These are phyloP conservation scores for Gnetum montanum DNA, from an alignment of 75 land plant genomes.

Conservation along the genomic window DNA sequence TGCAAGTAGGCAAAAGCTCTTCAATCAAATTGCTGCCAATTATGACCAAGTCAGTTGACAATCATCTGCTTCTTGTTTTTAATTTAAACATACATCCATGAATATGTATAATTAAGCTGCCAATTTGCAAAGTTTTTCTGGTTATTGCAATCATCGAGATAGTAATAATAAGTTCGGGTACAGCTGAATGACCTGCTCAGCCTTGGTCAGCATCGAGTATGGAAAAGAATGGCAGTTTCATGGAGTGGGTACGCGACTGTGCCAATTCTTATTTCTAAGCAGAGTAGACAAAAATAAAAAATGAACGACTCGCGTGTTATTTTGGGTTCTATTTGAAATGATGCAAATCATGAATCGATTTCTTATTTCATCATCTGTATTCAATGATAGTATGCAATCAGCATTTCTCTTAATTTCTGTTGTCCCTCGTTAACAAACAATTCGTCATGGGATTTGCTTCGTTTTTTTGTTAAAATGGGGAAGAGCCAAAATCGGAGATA, in stretches of 20 bases:
- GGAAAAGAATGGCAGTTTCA: conserved; percentile 92
- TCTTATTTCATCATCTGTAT: not conserved
- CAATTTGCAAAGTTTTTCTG: not conserved
- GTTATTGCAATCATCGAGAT: too few relatives aligned
- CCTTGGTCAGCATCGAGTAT: conserved; percentile 82
- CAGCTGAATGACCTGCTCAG: conserved; percentile 93
- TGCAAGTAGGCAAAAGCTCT: conserved; percentile 59
- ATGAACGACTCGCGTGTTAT: not conserved
- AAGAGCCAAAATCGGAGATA: conserved; percentile 77
- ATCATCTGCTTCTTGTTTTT: not conserved
- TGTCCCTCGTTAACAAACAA: not conserved
- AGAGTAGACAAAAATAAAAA: not conserved
- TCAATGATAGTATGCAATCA: too few relatives aligned
- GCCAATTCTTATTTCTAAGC: too few relatives aligned
- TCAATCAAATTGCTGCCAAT: conserved; percentile 72
- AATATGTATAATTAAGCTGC: not conserved
- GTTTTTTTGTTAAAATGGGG: not conserved
- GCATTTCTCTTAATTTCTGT: not conserved
- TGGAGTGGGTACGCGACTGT: conserved; percentile 68
- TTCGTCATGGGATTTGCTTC: not conserved
- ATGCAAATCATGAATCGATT: not conserved
- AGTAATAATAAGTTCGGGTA: not conserved
- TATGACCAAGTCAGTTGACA: conserved; percentile 64
- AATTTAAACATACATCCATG: not conserved
- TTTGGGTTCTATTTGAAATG: not conserved